phyloP scores from a whole-genome alignment of 208 protist genomes.

The Leishmania tropica region DNA sequence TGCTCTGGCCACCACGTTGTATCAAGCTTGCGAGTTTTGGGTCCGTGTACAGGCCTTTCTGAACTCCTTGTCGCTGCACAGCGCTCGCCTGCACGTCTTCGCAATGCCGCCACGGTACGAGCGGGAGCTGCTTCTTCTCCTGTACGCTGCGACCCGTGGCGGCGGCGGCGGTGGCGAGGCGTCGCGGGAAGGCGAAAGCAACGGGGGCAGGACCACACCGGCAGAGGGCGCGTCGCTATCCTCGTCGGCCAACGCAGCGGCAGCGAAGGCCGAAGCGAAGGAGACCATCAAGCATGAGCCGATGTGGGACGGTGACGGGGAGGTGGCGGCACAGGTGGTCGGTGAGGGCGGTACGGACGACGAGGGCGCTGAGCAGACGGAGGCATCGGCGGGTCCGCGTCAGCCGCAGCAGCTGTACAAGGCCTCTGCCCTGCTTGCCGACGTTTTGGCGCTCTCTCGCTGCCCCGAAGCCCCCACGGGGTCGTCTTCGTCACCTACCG shows the following conservation, averaged over 20 bases:
- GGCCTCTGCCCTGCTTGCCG: constrained; percentile 36
- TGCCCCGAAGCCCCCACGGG: constrained; percentile 11
- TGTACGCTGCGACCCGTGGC: constrained; percentile 42
- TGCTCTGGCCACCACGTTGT: constrained; percentile 39
- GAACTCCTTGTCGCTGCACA: constrained; percentile 61
- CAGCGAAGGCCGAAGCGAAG: neutral
- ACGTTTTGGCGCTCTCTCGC: constrained; percentile 48
- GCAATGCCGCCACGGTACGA: constrained; percentile 74
- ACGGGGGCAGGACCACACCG: neutral
- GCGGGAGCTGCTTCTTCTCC: constrained; percentile 62
- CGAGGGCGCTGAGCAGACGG: neutral
- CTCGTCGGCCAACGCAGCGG: neutral
- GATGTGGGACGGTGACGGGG: constrained; percentile 17
- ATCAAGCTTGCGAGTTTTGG: constrained; percentile 71
- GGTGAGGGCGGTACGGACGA: constrained; percentile 9
- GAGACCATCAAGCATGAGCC: constrained; percentile 29
- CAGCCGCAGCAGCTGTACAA: constrained; percentile 24
- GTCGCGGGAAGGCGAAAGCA: neutral
- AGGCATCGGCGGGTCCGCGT: neutral
- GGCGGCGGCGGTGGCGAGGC: neutral
- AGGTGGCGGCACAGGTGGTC: neutral
- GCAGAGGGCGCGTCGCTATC: neutral
- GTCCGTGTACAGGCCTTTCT: constrained; percentile 71
- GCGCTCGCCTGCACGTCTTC: constrained; percentile 59
- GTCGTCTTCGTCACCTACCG: neutral